A percentile compares a stretch with the other conserved stretches of the same genome.
These are phyloP conservation scores for Cadophora gregata DNA, from an alignment of 2,329 filamentous ascomycete genomes.

Conservation along the genomic window DNA sequence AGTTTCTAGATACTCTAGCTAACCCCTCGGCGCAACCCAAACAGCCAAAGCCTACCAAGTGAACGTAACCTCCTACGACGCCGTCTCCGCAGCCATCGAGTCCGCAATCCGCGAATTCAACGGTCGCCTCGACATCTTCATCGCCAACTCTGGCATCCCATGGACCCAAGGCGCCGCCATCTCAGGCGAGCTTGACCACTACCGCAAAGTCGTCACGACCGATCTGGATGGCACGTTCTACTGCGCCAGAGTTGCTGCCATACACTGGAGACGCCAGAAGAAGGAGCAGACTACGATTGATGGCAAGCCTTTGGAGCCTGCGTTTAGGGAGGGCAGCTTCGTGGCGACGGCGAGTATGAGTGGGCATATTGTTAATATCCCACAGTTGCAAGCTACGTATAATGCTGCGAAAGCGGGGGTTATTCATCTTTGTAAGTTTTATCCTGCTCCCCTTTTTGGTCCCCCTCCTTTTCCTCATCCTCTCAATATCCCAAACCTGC, in stretches of 20 bases:
- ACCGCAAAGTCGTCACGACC: conserved; percentile 70
- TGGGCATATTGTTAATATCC: conserved; percentile 78
- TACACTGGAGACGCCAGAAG: conserved; percentile 74
- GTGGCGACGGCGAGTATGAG: conserved; percentile 81
- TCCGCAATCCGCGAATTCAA: conserved; percentile 67
- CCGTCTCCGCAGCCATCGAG: conserved; percentile 49
- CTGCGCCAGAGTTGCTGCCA: conserved; percentile 72
- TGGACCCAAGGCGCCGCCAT: conserved; percentile 74
- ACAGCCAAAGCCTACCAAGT: conserved; percentile 67
- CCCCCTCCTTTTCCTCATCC: no score
- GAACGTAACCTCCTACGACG: conserved; percentile 59
- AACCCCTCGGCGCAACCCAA: not conserved
- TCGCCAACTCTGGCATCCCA: conserved; percentile 78
- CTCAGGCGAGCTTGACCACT: conserved; percentile 67
- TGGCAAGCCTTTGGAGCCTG: conserved; percentile 62
- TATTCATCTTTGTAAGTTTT: conserved; percentile 60
- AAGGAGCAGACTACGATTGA: conserved; percentile 67
- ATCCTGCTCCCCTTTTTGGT: not conserved
- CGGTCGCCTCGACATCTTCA: conserved; percentile 76
- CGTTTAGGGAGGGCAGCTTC: conserved; percentile 71
- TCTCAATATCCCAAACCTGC: no score
- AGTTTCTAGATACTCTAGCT: no score
- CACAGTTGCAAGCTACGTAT: conserved; percentile 76
- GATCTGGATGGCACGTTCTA: conserved; percentile 82
- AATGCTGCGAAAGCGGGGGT: conserved; percentile 74